Percentiles rank a stretch among this genome's conserved stretches.
These are phyloP conservation scores for Ramicandelaber brevisporus DNA, from an alignment of 192 early-diverging fungal genomes.

Conservation along the genomic window DNA sequence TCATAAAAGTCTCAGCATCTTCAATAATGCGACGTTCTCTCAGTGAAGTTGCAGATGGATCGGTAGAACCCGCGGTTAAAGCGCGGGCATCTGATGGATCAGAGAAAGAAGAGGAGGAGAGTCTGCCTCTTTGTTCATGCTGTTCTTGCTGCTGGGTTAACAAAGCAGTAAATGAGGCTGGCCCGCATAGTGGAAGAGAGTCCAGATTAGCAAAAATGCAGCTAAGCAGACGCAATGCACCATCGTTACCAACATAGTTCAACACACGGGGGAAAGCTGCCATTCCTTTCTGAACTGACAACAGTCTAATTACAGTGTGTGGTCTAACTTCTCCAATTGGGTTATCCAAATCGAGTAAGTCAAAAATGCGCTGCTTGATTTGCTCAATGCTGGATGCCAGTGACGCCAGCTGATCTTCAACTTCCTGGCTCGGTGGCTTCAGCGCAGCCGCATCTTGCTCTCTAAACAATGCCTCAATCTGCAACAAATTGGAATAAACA, in stretches of 20 bases:
- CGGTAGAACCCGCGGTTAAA: constrained; percentile 1
- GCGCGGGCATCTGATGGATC: constrained; percentile 5
- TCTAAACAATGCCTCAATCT: constrained; percentile 62
- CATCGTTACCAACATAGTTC: constrained; percentile 48
- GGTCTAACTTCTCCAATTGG: constrained; percentile 22
- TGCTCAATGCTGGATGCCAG: no score
- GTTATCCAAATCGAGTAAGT: constrained; percentile 12
- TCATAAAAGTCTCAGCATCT: constrained; percentile 68
- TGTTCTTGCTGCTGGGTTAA: no score
- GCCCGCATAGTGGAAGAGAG: constrained; percentile 37
- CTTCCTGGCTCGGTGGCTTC: constrained; percentile 10
- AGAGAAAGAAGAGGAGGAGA: constrained; percentile 9
- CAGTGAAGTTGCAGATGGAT: no score
- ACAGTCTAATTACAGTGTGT: constrained; percentile 72
- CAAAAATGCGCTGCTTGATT: no score
- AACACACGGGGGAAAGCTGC: constrained; percentile 63
- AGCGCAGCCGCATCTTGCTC: constrained; percentile 17
- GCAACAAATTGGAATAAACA: constrained; percentile 49
- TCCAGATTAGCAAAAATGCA: constrained; percentile 52
- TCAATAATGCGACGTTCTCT: constrained; percentile 25
- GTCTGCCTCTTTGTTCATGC: no score
- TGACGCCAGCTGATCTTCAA: constrained; percentile 7
- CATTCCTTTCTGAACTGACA: constrained; percentile 74
- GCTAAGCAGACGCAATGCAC: constrained; percentile 49
- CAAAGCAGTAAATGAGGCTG: no score